Evolutionary conservation across 345 rosid genomes (phyloP), one percentile per base, ranked within the genome.

Genomic region (Kandelia obovata): DNA sequence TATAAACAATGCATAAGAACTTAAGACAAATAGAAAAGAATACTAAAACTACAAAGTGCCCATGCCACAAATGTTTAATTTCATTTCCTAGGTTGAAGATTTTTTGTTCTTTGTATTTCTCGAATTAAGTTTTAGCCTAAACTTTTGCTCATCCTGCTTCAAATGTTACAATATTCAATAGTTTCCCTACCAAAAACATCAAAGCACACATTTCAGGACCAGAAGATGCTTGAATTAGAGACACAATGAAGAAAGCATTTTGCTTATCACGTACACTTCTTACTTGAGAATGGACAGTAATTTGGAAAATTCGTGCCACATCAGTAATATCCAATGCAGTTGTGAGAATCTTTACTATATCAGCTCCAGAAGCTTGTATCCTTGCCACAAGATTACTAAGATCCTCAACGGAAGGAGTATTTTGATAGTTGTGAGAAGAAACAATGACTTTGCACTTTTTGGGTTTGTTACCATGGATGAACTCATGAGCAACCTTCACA

Each of bases 281-380:
- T 88, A 95, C 96, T 79, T 87, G 89, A 68, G 96, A 85, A 79
- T 88, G 87, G 62, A 85, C 89, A 15, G 88, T 89, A 73, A 89
- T 85, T 67, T 91, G 96, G 81, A 92, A 92, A 83, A 95, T 74
- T 49, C 91, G 92, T 30, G 93, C 89, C 72, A 88, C 97, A 73
- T 95, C 97, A 77, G 92, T 67, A 59, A 95, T 92, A 62, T 95
- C 96, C 64, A 77, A 76, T 60, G 97, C 96, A 58, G 96, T 89
- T 5, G 96, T 92, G 25, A 92, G 96, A 82, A 92, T 84, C 81
- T 95, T 95, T 58, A 91, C 99, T 39, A 92, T 95, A 60, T 95
- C 96, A 27, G 97, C 97, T 73, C 96, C 97, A 71, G 89, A 34
- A 39, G 86, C 83, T 70, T 84, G 95, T 71, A 91, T 89, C 65